Base-by-base conservation (phyloP, 2,329 filamentous ascomycete genomes). In the Xylaria arbuscula region DNA sequence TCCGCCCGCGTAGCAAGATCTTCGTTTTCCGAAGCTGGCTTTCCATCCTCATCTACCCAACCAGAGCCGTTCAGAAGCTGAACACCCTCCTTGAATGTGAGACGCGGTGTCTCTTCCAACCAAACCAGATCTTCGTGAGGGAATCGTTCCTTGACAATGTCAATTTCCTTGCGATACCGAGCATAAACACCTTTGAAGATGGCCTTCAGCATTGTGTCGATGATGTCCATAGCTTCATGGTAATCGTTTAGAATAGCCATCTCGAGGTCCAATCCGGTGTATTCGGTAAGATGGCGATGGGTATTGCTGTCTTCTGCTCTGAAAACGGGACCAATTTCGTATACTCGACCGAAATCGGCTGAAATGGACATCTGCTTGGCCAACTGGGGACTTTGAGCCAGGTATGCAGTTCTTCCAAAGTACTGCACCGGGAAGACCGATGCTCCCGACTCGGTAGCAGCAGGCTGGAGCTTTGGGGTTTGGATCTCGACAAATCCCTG, bases 291-390 rank as follows among this genome's bases (percentile, higher is more conserved):
- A 79, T 98, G 94, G 45, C 94, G 90, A 76, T 97, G 94, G 0
- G 94, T 98, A 80, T 98, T 98, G 77, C 93, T 97, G 83, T 98
- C 97, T 79, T 98, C 94, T 0, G 94, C 94, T 73, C 94, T 90
- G 85, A 98, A 98, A 7, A 98, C 94, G 1, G 93, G 90, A 17
- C 93, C 93, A 72, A 96, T 90, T 78, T 98, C 94, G 76, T 95
- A 98, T 7, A 98, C 94, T 59, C 90, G 89, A 66, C 91, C 91
- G 77, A 97, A 96, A 78, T 98, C 94, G 34, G 94, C 91, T 5
- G 93, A 93, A 48, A 98, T 93, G 60, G 90, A 88, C 92, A 97
- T 95, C 80, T 98, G 94, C 82, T 98, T 98, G 62, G 93, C 92
- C 71, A 98, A 81, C 80, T 98, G 94, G 7, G 94, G 94, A 70